Evolutionary conservation across 2,329 filamentous ascomycete species (phyloP).

Genomic region (Ambrosiella cleistominuta): DNA sequence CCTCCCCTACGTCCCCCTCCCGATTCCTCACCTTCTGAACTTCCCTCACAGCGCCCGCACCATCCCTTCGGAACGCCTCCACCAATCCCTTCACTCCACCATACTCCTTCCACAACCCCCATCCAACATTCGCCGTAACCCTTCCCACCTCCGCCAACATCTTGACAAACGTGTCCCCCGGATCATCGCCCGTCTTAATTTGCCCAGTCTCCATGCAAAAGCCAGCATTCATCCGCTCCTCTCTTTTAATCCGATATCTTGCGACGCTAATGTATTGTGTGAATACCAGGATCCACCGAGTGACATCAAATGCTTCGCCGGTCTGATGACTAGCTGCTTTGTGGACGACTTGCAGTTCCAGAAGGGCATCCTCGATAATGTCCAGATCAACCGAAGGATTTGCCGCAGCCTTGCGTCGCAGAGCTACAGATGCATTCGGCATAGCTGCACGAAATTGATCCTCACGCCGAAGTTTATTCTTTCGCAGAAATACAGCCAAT

Average conservation of each 20-base stretch:
- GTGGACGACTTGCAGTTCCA: conserved; percentile 53
- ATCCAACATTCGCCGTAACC: conserved; percentile 54
- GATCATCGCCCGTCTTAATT: conserved; percentile 49
- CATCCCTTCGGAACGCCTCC: conserved; percentile 36
- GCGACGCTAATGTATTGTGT: conserved; percentile 65
- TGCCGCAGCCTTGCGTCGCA: conserved; percentile 14
- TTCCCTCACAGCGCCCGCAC: conserved; percentile 43
- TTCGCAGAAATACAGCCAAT: conserved; percentile 45
- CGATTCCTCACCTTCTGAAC: conserved; percentile 39
- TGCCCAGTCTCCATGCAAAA: conserved; percentile 72
- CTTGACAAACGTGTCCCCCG: conserved; percentile 48
- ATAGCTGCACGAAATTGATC: conserved; percentile 50
- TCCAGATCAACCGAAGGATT: conserved; percentile 40
- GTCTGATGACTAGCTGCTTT: conserved; percentile 55
- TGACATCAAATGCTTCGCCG: conserved; percentile 39
- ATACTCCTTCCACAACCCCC: conserved; percentile 48
- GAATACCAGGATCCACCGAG: conserved; percentile 54
- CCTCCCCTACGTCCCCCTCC: conserved; percentile 37
- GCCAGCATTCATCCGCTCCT: conserved; percentile 33
- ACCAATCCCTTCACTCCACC: conserved; percentile 40
- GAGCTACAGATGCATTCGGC: conserved; percentile 11
- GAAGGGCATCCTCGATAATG: conserved; percentile 49
- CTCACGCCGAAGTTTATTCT: conserved; percentile 50
- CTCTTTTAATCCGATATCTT: conserved; percentile 44
- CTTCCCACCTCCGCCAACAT: conserved; percentile 63